Percentiles rank a stretch among this genome's conserved stretches.
Conservation (phyloP, 148 eudicot species). For the Polygonum maritimum region DNA sequence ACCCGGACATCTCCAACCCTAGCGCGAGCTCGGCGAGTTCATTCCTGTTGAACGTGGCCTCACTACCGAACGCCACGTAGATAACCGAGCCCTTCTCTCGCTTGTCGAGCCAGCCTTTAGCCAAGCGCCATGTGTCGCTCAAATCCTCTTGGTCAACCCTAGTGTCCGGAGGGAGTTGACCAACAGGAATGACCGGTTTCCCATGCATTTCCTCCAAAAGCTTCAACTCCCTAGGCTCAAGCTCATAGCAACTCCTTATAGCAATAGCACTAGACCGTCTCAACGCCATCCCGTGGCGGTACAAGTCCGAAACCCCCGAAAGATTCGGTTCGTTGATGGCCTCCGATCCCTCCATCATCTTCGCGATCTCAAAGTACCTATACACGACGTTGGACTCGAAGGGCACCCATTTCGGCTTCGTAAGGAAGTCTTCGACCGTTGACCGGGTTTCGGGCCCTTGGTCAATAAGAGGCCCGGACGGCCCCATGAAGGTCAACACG, state of each 20-base stretch:
- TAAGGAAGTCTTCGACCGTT: neutral
- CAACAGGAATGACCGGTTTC: neutral
- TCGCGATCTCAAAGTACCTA: neutral
- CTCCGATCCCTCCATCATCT: neutral
- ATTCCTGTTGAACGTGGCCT: constrained; percentile 23
- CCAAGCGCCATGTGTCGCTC: constrained; percentile 17
- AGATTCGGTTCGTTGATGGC: neutral
- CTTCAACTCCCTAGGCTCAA: neutral
- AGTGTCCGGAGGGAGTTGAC: neutral
- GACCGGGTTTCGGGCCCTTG: neutral
- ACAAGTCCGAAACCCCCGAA: neutral
- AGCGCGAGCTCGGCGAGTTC: constrained; percentile 28
- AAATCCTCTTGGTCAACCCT: neutral
- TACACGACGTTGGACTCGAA: neutral
- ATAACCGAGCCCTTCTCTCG: constrained; percentile 28
- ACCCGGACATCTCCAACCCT: constrained; percentile 28
- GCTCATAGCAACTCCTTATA: neutral
- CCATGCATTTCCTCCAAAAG: neutral
- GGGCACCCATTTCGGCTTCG: neutral
- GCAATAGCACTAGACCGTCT: neutral
- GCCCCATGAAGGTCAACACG: neutral
- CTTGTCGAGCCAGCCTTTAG: constrained; percentile 25
- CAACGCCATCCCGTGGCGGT: neutral
- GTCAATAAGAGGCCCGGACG: neutral
- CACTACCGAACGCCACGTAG: constrained; percentile 35